Evolutionary conservation across 345 rosid genomes (phyloP).

Genomic region (Ceriops tagal): DNA sequence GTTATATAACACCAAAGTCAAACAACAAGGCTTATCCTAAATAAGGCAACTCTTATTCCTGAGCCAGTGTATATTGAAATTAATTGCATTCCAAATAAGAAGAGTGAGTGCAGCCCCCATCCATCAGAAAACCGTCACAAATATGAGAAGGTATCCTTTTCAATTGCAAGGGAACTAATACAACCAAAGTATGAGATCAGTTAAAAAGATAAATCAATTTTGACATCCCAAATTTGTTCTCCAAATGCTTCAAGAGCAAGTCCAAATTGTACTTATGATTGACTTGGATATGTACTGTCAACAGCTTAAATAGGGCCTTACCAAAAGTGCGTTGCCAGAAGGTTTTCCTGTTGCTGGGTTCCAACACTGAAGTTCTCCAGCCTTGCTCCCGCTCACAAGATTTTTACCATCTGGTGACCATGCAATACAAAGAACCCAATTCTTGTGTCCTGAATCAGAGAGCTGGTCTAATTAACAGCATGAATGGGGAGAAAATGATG

Average conservation of each 20-base stretch:
- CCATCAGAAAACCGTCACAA: too few relatives aligned
- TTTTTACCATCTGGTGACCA: conserved; percentile 96
- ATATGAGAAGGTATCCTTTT: too few relatives aligned
- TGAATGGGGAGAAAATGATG: neutral
- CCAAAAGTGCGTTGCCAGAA: conserved; percentile 62
- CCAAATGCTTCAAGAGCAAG: conserved; percentile 9
- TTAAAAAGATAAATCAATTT: too few relatives aligned
- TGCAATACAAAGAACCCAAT: conserved; percentile 90
- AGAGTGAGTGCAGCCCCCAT: too few relatives aligned
- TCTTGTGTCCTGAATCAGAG: conserved; percentile 72
- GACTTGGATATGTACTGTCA: neutral
- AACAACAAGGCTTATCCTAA: too few relatives aligned
- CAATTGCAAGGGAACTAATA: too few relatives aligned
- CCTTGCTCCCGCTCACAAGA: conserved; percentile 86
- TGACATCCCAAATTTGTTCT: neutral
- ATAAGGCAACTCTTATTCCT: too few relatives aligned
- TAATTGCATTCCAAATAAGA: too few relatives aligned
- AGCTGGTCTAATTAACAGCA: neutral
- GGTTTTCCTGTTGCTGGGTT: conserved; percentile 73
- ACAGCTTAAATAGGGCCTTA: conserved; percentile 29
- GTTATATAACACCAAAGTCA: too few relatives aligned
- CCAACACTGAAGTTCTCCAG: conserved; percentile 88
- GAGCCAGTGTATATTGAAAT: too few relatives aligned
- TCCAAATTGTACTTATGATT: conserved; percentile 1
- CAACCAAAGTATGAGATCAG: too few relatives aligned